A percentile compares a stretch with the other conserved stretches of the same genome.
phyloP scores from a whole-genome alignment of 805 yeast species.

The Starmerella tilneyi region DNA sequence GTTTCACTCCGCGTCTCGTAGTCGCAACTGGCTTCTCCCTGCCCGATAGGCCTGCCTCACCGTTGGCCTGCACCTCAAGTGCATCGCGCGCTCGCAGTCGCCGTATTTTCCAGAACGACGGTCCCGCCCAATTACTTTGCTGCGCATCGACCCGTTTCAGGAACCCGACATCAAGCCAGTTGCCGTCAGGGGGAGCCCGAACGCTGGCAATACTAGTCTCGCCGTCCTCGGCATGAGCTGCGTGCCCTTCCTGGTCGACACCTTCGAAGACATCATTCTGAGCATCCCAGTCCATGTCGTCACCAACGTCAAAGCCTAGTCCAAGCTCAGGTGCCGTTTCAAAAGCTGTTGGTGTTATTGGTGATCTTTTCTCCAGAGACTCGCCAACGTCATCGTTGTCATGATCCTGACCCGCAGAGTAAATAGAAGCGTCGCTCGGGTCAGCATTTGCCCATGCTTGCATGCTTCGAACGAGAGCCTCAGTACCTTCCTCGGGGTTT shows the following conservation, averaged over 20 bases:
- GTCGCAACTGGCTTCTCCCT: not conserved
- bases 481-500: constrained; percentile 22
- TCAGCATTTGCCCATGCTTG: constrained; percentile 21
- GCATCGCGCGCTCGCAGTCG: constrained; percentile 36
- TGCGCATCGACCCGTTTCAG: constrained; percentile 37
- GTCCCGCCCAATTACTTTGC: constrained; percentile 75
- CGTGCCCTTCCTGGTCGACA: no score
- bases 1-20: constrained; percentile 16
- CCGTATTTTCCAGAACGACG: constrained; percentile 82
- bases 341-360: not conserved
- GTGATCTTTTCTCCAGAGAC: not conserved
- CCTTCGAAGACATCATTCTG: not conserved
- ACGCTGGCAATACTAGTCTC: constrained; percentile 12
- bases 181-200: constrained; percentile 18
- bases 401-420: constrained; percentile 4
- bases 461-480: constrained; percentile 16
- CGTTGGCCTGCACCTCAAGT: not conserved
- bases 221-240: not conserved
- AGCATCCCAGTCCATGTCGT: constrained; percentile 2
- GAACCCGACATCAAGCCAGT: constrained; percentile 18
- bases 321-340: not conserved
- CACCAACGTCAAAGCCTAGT: constrained; percentile 4
- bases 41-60: no score
- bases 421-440: constrained; percentile 13
- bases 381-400: no score